These are phyloP conservation scores for Agroathelia rolfsii DNA, from an alignment of 1,284 basidiomycete species.

Conservation along the genomic window DNA sequence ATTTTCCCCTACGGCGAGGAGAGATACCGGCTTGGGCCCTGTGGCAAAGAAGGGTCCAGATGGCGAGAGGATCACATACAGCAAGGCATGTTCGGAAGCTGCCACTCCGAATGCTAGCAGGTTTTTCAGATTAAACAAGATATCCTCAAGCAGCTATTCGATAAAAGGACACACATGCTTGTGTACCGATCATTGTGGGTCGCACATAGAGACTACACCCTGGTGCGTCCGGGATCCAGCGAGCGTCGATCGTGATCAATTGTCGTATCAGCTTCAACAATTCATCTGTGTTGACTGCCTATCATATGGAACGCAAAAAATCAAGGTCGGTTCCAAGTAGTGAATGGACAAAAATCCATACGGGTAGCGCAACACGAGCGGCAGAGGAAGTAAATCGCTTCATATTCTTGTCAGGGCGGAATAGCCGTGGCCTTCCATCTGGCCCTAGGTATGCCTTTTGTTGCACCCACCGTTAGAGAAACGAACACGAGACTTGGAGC, in stretches of 20 bases:
- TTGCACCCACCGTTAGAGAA: background rate
- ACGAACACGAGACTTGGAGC: too few species aligned
- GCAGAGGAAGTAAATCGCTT: slow-evolving; percentile 54
- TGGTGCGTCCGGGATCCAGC: slow-evolving; percentile 64
- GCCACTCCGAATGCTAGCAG: slow-evolving; percentile 51
- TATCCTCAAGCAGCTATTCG: too few species aligned
- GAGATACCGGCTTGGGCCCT: slow-evolving; percentile 52
- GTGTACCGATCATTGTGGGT: slow-evolving; percentile 80
- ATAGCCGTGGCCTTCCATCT: slow-evolving; percentile 56
- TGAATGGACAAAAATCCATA: slow-evolving; percentile 17
- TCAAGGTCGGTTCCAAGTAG: slow-evolving; percentile 2
- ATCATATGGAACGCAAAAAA: slow-evolving; percentile 1
- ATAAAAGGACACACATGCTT: slow-evolving; percentile 32
- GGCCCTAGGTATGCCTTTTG: slow-evolving; percentile 62
- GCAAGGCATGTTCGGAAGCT: slow-evolving; percentile 57
- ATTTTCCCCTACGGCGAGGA: slow-evolving; percentile 58
- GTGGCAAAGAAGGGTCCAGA: slow-evolving; percentile 65
- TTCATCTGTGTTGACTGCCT: slow-evolving; percentile 56
- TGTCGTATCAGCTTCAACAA: slow-evolving; percentile 63
- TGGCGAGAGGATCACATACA: slow-evolving; percentile 64
- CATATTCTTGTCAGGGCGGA: slow-evolving; percentile 80
- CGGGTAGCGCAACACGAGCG: slow-evolving; percentile 59
- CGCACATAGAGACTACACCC: slow-evolving; percentile 75
- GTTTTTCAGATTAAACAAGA: too few species aligned
- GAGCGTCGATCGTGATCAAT: slow-evolving; percentile 55